A percentile compares a stretch with the other conserved stretches of the same genome.
Evolutionary conservation across 108 stramenopile genomes (phyloP).

Genomic region (Pseudonitzschia delicatissima): DNA sequence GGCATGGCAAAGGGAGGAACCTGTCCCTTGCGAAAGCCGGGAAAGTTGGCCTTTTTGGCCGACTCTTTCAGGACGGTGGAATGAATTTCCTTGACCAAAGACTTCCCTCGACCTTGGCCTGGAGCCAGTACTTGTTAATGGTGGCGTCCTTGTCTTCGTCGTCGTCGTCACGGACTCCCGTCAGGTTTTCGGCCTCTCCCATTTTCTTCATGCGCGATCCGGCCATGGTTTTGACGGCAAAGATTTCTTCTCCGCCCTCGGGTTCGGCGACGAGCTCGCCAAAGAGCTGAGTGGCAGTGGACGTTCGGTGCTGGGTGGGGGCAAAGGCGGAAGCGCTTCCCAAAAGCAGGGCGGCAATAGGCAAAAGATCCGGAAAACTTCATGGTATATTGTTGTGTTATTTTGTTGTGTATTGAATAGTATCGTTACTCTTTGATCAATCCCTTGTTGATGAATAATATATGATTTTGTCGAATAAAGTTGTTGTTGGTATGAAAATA

Average conservation of each 20-base stretch:
- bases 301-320: too few relatives aligned
- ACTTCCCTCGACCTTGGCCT: constrained; percentile 53
- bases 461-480: too few relatives aligned
- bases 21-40: constrained; percentile 78
- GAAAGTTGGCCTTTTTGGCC: constrained; percentile 80
- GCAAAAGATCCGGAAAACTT: too few relatives aligned
- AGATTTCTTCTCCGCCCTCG: constrained; percentile 75
- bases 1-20: constrained; percentile 80
- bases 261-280: constrained; percentile 75
- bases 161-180: constrained; percentile 9
- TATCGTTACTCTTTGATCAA: too few relatives aligned
- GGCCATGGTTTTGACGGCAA: constrained; percentile 46
- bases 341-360: too few relatives aligned
- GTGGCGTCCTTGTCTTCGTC: constrained; percentile 36
- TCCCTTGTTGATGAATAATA: too few relatives aligned
- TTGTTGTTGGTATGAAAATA: too few relatives aligned
- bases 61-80: constrained; percentile 72
- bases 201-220: constrained; percentile 73
- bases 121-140: constrained; percentile 74
- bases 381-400: not conserved
- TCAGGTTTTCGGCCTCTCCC: constrained; percentile 39
- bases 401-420: not conserved
- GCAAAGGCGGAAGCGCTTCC: too few relatives aligned
- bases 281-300: too few relatives aligned
- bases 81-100: constrained; percentile 57